Evolutionary conservation across 192 early-diverging fungal genomes (phyloP), one percentile per base, ranked within the genome.

Genomic region (Coemansia interrupta): DNA sequence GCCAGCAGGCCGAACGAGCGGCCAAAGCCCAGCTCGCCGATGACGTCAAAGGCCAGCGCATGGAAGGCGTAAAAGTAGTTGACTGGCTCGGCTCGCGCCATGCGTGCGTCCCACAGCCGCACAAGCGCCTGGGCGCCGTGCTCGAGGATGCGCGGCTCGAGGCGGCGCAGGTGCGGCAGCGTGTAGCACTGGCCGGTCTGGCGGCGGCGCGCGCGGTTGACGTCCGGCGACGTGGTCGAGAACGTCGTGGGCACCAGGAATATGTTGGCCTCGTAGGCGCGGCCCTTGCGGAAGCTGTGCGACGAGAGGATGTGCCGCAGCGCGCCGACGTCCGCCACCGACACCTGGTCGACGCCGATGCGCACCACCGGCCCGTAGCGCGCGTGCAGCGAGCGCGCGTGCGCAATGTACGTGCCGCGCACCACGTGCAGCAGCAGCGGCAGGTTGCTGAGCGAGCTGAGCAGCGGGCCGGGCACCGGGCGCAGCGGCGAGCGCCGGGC

Each of bases 291-390:
- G 17, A 65, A 81, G 2, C 17, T 32, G 56, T 81, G 80, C 15
- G 73, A 62, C 1, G 74, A 44, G 0, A 77, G 56, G 3, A 81
- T 60, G 13, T 54, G 57, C 12, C 67, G 66, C 2, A 67, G 23
- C 13, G 70, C 62, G 5, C 30, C 14, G 0, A 50, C 50, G 42
- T 57, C 61, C 48, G 58, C 32, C 1, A 81, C 48, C 2, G 72
- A 70, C 38, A 77, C 64, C 22, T 65, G 57, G 63, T 60, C 58
- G n/a, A 30, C 23, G 15, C 70, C 70, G 0, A 78, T 44, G 20
- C 80, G 74, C n/a, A 78, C 74, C 13, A 78, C 28, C 12, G 66
- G 48, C 8, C 80, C 74, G 20, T 78, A 81, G 14, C 62, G 9
- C 0, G 19, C 44, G 36, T 81, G 79, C 3, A 75, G 39, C 15